These are phyloP conservation scores for Boletus insuetus DNA, from an alignment of 768 basidiomycete genomes.

Conservation along the genomic window DNA sequence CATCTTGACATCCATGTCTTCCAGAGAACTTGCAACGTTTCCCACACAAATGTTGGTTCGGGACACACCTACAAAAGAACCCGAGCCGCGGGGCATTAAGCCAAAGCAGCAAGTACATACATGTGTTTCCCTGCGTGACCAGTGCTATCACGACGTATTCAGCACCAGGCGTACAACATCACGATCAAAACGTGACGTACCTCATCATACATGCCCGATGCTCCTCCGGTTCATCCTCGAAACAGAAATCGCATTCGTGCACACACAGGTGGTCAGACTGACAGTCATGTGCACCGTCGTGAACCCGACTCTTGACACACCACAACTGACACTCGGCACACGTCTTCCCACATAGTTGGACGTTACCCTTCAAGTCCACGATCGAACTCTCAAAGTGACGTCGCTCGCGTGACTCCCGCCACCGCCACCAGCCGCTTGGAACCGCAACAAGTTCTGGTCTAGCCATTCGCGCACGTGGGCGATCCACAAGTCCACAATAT, in stretches of 20 bases:
- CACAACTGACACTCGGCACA: slow-evolving; percentile 48
- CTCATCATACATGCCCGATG: slow-evolving; percentile 42
- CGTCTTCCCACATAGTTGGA: slow-evolving; percentile 48
- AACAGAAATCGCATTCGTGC: slow-evolving; percentile 41
- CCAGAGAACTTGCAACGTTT: slow-evolving; percentile 44
- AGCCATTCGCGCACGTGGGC: slow-evolving; percentile 53
- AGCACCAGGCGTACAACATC: neutral
- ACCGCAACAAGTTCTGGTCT: slow-evolving; percentile 44
- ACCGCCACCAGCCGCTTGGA: slow-evolving; percentile 28
- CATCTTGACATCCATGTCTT: slow-evolving; percentile 48
- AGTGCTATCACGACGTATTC: slow-evolving; percentile 36
- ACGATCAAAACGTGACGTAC: slow-evolving; percentile 32
- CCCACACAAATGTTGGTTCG: slow-evolving; percentile 56
- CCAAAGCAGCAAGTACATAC: slow-evolving; percentile 30
- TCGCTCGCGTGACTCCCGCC: slow-evolving; percentile 34
- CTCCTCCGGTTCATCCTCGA: slow-evolving; percentile 27
- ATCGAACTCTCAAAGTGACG: slow-evolving; percentile 41
- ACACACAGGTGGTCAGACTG: slow-evolving; percentile 47
- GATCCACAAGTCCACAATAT: slow-evolving; percentile 41
- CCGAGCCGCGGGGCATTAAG: neutral
- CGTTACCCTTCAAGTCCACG: slow-evolving; percentile 44
- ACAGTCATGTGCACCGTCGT: slow-evolving; percentile 49
- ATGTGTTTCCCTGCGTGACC: slow-evolving; percentile 57
- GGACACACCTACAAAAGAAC: slow-evolving; percentile 43
- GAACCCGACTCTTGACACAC: slow-evolving; percentile 46